Conservation (phyloP, 2,329 filamentous ascomycete species). For the Phialemoniopsis sp. region DNA sequence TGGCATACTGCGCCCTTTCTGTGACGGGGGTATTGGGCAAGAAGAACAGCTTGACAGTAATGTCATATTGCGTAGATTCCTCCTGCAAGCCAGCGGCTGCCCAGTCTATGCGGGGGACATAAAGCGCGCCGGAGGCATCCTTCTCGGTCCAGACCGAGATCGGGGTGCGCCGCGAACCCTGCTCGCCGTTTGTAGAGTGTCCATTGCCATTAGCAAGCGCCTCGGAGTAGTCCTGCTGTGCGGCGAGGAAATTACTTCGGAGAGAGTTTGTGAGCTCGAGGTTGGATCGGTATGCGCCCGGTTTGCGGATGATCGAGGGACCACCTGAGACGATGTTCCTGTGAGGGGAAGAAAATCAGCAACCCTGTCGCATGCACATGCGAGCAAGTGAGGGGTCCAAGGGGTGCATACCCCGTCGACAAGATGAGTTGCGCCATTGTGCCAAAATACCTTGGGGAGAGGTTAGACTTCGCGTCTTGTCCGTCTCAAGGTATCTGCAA, state of each 20-base stretch:
- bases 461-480: too few species aligned
- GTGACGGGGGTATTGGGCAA: conserved; percentile 65
- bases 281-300: conserved; percentile 78
- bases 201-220: conserved; percentile 19
- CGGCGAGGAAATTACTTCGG: conserved; percentile 74
- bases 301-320: conserved; percentile 78
- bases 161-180: conserved; percentile 19
- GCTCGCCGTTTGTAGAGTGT: conserved; percentile 16
- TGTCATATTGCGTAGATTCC: conserved; percentile 81
- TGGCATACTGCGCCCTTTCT: conserved; percentile 64
- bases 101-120: conserved; percentile 76
- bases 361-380: neutral
- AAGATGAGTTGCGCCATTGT: conserved; percentile 76
- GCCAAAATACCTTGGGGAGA: too few species aligned
- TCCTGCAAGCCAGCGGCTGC: conserved; percentile 69
- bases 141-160: conserved; percentile 63
- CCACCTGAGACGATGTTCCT: conserved; percentile 83
- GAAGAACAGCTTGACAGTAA: conserved; percentile 94
- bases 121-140: conserved; percentile 53
- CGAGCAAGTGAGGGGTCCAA: neutral
- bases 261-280: conserved; percentile 88
- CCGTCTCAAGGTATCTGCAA: too few species aligned
- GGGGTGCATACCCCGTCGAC: conserved; percentile 70
- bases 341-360: conserved; percentile 15
- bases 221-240: conserved; percentile 57